Conservation (phyloP, 768 basidiomycete species). For the Russula dissimulans region DNA sequence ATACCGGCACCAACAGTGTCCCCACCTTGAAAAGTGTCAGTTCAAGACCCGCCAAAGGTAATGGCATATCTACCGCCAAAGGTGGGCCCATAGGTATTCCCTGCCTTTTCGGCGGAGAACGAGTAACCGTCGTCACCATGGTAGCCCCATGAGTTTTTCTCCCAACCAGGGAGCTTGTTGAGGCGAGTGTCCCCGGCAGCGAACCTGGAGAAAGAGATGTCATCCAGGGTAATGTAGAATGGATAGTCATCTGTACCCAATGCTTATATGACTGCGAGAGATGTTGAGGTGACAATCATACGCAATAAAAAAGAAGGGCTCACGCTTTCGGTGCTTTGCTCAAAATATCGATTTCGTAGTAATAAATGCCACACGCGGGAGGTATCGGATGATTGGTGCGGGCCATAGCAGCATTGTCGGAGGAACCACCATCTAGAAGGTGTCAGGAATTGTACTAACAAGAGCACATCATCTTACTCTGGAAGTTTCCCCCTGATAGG, state of each 20-base stretch:
- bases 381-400: conserved; percentile 74
- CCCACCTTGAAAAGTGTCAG: conserved; percentile 42
- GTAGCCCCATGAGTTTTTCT: conserved; percentile 82
- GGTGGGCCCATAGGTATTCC: conserved; percentile 63
- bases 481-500: conserved; percentile 5
- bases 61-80: conserved; percentile 53
- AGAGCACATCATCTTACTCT: conserved; percentile 7
- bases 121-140: conserved; percentile 83
- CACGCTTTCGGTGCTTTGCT: conserved; percentile 78
- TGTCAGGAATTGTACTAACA: neutral
- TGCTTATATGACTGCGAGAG: conserved; percentile 56
- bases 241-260: conserved; percentile 48
- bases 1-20: conserved; percentile 90
- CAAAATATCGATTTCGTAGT: conserved; percentile 83
- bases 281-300: conserved; percentile 17
- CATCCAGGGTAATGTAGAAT: neutral
- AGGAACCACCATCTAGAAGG: conserved; percentile 12
- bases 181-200: conserved; percentile 54
- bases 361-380: conserved; percentile 82
- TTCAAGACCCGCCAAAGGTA: conserved; percentile 7
- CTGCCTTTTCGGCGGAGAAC: conserved; percentile 65
- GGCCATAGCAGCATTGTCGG: conserved; percentile 55
- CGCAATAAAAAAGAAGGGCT: conserved; percentile 22
- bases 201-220: conserved; percentile 34
- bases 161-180: conserved; percentile 79